Conservation (phyloP, 1,284 basidiomycete species). For the Grifola frondosa region DNA sequence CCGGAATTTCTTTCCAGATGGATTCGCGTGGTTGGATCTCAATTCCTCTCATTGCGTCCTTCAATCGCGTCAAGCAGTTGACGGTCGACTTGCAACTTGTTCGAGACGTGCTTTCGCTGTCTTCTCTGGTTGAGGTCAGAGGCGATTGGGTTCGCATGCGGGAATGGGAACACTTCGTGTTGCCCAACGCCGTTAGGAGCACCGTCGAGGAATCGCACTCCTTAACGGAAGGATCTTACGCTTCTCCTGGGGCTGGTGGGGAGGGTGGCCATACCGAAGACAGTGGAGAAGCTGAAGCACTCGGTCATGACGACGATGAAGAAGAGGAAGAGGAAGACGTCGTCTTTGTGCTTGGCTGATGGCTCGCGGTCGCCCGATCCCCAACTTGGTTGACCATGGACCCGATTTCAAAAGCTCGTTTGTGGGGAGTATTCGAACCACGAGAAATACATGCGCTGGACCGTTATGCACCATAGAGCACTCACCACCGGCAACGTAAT, state of each 20-base stretch:
- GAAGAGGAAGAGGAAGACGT: constrained; percentile 60
- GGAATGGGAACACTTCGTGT: constrained; percentile 65
- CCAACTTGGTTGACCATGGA: too few species aligned
- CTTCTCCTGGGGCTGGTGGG: constrained; percentile 5
- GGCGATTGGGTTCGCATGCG: constrained; percentile 66
- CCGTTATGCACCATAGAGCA: too few species aligned
- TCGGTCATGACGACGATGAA: constrained; percentile 31
- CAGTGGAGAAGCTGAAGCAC: constrained; percentile 24
- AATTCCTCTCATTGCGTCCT: constrained; percentile 78
- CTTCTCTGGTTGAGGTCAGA: constrained; percentile 73
- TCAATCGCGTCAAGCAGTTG: constrained; percentile 78
- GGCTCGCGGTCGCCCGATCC: constrained; percentile 33
- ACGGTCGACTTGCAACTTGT: constrained; percentile 70
- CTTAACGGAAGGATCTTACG: constrained; percentile 1
- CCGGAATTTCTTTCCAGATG: constrained; percentile 59
- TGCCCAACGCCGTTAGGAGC: constrained; percentile 65
- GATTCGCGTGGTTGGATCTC: constrained; percentile 87
- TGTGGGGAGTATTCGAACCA: too few species aligned
- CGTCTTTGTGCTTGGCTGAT: constrained; percentile 47
- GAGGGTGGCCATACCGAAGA: constrained; percentile 8
- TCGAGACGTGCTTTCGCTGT: constrained; percentile 68
- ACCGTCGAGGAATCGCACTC: constrained; percentile 11
- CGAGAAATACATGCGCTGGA: too few species aligned
- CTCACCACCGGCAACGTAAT: too few species aligned
- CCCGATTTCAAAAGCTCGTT: too few species aligned